Evolutionary conservation across 495 filamentous ascomycete species (phyloP), one percentile per base, ranked within the genome.

Genomic region (Xylaria scruposa): DNA sequence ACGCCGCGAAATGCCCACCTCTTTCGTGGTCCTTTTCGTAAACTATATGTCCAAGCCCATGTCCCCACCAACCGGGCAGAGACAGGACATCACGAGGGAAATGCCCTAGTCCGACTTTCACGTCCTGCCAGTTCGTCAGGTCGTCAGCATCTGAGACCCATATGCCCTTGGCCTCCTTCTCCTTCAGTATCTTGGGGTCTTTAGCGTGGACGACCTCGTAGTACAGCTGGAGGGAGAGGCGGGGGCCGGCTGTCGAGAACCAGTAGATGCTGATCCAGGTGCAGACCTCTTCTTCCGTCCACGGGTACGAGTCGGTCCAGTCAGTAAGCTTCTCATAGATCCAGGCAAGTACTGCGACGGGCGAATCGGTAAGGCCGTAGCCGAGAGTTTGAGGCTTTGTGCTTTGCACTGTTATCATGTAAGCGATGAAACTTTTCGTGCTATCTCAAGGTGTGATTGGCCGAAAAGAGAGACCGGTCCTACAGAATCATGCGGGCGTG

Each of bases 1-100:
- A 87, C 1, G 90, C 86, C 1, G 88, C 86, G 77, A 92, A 92
- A 77, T 93, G 91, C 0, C 91, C 90, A 1, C 91, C 90, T 3
- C 73, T 70, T 0, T 81, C 74, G 78, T 91, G 80, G 36, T 82
- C 73, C n/a, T 76, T 83, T 76, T 90, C 86, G 53, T 81, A 85
- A 2, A 90, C 88, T 0, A 92, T 79, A 3, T 82, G 79, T 0
- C 90, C 89, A 26, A 90, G 56, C 13, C 80, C 82, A 46, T 79
- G 72, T 0, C 80, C 84, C 85, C 88, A 91, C n/a, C 74, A 73
- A 19, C 70, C 76, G 10, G 90, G 91, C 51, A 86, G 65, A 10
- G 86, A 56, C 1, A 81, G 33, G 10, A 91, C 66, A 38, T 92
- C 91, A 60, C 78, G 79, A 0, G 86, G 85, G 69, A 90, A 90